phyloP scores from a whole-genome alignment of 164 flowering plant genomes.

The Magnolia sinica region DNA sequence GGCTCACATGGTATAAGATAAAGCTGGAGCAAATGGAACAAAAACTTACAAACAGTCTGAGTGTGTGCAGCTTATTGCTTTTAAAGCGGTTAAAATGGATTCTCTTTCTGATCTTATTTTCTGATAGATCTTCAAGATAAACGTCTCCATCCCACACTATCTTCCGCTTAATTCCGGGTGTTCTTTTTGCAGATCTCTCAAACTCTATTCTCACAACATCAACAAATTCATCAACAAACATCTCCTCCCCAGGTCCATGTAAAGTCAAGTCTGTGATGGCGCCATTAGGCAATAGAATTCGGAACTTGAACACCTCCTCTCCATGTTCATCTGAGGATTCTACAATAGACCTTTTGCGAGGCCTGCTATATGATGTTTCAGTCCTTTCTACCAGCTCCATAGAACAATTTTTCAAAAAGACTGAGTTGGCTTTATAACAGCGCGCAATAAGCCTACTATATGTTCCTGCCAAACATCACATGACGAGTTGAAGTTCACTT shows the following conservation, averaged over 20 bases:
- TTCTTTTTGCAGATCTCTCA: not conserved
- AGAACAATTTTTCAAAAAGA: not conserved
- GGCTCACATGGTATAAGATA: not conserved
- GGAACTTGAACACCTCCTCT: slow-evolving; percentile 39
- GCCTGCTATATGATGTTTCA: slow-evolving; percentile 5
- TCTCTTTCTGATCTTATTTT: slow-evolving; percentile 13
- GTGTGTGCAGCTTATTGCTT: slow-evolving; percentile 31
- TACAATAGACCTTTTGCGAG: slow-evolving; percentile 11
- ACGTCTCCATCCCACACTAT: slow-evolving; percentile 43
- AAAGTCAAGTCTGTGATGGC: slow-evolving; percentile 24
- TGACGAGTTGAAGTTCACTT: not conserved
- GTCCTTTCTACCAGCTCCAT: not conserved
- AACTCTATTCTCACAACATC: slow-evolving; percentile 25
- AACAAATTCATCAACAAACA: slow-evolving; percentile 32
- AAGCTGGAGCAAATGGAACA: not conserved
- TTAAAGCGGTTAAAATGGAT: slow-evolving; percentile 31
- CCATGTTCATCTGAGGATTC: slow-evolving; percentile 9
- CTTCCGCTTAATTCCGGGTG: slow-evolving; percentile 13
- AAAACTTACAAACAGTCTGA: slow-evolving; percentile 51
- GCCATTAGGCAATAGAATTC: slow-evolving; percentile 56
- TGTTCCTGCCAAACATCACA: not conserved
- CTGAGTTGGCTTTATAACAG: not conserved
- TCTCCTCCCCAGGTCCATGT: slow-evolving; percentile 20
- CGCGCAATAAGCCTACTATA: not conserved
- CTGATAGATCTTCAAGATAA: slow-evolving; percentile 42